Conservation (phyloP, 805 yeast species). For the Wickerhamiella alocasiicola region DNA sequence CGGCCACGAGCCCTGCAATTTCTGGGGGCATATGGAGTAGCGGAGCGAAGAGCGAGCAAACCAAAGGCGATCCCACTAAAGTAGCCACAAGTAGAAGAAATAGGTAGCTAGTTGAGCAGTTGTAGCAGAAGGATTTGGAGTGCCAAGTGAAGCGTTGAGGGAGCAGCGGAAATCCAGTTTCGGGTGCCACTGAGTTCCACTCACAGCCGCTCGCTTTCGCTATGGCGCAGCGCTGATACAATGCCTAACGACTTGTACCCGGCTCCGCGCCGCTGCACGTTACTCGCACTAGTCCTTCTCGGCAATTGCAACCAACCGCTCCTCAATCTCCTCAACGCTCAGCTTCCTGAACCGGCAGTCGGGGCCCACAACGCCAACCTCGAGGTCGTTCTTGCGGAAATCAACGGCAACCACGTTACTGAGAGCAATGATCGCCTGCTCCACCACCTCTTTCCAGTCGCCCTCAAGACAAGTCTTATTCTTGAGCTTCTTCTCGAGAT, state of each 20-base stretch:
- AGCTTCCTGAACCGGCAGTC: constrained; percentile 55
- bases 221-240: no score
- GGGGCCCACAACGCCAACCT: constrained; percentile 75
- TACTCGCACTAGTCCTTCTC: constrained; percentile 61
- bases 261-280: background rate
- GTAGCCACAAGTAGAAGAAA: no score
- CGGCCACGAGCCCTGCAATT: no score
- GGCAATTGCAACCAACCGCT: constrained; percentile 84
- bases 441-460: constrained; percentile 80
- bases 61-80: no score
- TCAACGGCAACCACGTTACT: constrained; percentile 84
- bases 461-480: constrained; percentile 57
- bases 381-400: constrained; percentile 85
- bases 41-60: no score
- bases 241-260: background rate
- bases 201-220: no score
- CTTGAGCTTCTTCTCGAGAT: constrained; percentile 82
- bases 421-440: constrained; percentile 74
- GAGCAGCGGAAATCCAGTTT: no score
- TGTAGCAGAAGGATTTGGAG: no score
- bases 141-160: no score
- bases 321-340: constrained; percentile 82
- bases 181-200: no score
- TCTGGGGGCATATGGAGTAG: no score
- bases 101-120: no score